Base-by-base conservation (phyloP, 1,139 yeast species). In the Zygoascus hellenicus region DNA sequence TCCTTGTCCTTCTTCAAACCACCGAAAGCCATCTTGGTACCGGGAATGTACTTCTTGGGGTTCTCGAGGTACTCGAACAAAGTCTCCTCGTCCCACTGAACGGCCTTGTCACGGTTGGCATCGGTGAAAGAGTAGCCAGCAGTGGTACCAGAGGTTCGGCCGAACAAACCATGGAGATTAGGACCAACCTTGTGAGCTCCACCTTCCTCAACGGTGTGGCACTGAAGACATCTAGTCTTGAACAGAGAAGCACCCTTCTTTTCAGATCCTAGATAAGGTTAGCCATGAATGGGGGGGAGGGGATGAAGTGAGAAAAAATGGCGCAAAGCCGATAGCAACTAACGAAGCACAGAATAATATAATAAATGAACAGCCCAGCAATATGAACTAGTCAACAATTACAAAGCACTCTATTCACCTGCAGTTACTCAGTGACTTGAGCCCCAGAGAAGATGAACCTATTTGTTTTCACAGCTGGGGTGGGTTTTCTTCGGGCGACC, bases 21-120 rank as follows among this genome's bases (percentile, higher is more conserved):
- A 77, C 97, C 98, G 66, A 92, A 92, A 59, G 98, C 98, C 98
- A 92, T 92, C 84, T 92, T 92, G 77, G 97, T 92, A 74, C 98
- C 98, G 68, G 98, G 98, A 63, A 92, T 89, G 78, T 89, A 92
- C 79, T 92, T 92, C 95, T 92, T 92, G 77, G 98, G 98, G 87
- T 92, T 94, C 76, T 85, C 95, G 74, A 92, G 83, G 83, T 92
- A 92, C 71, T 86, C 96, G 63, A 83, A 79, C 84, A 92, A 80
- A 71, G 89, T 80, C 69, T 89, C 92, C 68, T 82, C 94, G 59
- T 67, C 61, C 98, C 98, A 92, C 54, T 62, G 64, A 57, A 90
- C 95, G 67, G 90, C 95, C 77, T 89, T 89, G 79, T 85, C 84
- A 81, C 87, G 87, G 88, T 90, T 90, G 69, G 98, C 97, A 62